Conservation (phyloP, 2,329 filamentous ascomycete genomes). For the Penicillium sp. region DNA sequence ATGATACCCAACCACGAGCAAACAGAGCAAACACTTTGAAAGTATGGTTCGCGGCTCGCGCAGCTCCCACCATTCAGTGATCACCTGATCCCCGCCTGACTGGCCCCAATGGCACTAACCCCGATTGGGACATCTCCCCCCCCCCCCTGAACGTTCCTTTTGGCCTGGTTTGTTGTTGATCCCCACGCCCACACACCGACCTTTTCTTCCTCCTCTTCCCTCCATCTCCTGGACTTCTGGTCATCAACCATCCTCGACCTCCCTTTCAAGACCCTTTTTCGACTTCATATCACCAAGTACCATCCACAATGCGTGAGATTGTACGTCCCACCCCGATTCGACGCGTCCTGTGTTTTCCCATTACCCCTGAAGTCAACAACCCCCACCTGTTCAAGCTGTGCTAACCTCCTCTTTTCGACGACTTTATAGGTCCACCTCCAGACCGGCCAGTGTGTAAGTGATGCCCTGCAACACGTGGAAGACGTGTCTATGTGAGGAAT, state of each 20-base stretch:
- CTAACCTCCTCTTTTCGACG: slow-evolving; percentile 47
- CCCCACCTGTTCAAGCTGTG: slow-evolving; percentile 38
- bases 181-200: slow-evolving; percentile 38
- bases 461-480: neutral
- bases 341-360: slow-evolving; percentile 41
- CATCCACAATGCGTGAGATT: slow-evolving; percentile 71
- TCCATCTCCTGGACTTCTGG: slow-evolving; percentile 28
- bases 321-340: slow-evolving; percentile 50
- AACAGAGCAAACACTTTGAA: slow-evolving; percentile 10
- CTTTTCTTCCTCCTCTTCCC: slow-evolving; percentile 33
- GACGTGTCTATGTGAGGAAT: neutral
- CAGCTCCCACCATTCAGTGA: slow-evolving; percentile 18
- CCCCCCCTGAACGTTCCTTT: slow-evolving; percentile 25
- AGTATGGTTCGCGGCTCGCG: slow-evolving; percentile 37
- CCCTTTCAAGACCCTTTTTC: slow-evolving; percentile 15
- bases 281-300: slow-evolving; percentile 14
- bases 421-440: slow-evolving; percentile 91
- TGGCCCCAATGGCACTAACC: slow-evolving; percentile 22
- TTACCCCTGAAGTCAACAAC: slow-evolving; percentile 12
- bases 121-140: slow-evolving; percentile 17
- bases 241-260: slow-evolving; percentile 22
- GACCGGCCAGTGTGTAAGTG: slow-evolving; percentile 97
- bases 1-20: neutral
- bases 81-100: slow-evolving; percentile 26
- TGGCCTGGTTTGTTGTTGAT: slow-evolving; percentile 32